A percentile compares a stretch with the other conserved stretches of the same genome.
Evolutionary conservation across 192 early-diverging fungal species (phyloP).

Genomic region (Dissophora globulifera): DNA sequence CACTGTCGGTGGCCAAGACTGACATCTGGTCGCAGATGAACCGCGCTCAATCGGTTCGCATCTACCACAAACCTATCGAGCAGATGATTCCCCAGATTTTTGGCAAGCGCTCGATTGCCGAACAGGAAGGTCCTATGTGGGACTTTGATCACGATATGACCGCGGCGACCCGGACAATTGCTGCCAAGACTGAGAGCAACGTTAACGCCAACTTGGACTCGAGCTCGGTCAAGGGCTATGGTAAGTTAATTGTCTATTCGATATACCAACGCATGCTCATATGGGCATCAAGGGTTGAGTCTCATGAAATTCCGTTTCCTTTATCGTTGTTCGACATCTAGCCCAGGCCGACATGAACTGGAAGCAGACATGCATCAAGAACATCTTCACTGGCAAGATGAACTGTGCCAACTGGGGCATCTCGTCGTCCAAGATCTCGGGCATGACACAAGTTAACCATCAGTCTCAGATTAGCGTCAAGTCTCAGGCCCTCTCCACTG

Average conservation of each 20-base stretch:
- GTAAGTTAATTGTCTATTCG: conserved; percentile 19
- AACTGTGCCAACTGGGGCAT: conserved; percentile 43
- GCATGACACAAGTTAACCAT: conserved; percentile 39
- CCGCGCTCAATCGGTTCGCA: conserved; percentile 25
- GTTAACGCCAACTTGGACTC: conserved; percentile 31
- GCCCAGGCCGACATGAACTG: conserved; percentile 41
- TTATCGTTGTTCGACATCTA: no score
- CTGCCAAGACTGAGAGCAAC: background rate
- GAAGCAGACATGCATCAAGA: conserved; percentile 44
- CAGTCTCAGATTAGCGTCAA: conserved; percentile 20
- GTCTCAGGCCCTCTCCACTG: background rate
- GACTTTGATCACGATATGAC: conserved; percentile 28
- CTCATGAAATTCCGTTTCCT: no score
- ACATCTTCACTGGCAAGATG: conserved; percentile 40
- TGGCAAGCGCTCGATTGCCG: conserved; percentile 29
- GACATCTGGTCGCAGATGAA: conserved; percentile 47
- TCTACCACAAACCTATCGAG: conserved; percentile 20
- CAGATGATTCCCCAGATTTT: conserved; percentile 13
- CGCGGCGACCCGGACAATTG: conserved; percentile 5
- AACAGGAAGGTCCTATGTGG: conserved; percentile 42
- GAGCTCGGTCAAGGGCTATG: conserved; percentile 34
- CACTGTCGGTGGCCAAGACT: conserved; percentile 19
- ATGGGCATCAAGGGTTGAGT: no score
- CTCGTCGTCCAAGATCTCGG: conserved; percentile 27
- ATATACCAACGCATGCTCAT: no score